Base-by-base conservation (phyloP, 345 rosid species). In the Hevea brasiliensis region DNA sequence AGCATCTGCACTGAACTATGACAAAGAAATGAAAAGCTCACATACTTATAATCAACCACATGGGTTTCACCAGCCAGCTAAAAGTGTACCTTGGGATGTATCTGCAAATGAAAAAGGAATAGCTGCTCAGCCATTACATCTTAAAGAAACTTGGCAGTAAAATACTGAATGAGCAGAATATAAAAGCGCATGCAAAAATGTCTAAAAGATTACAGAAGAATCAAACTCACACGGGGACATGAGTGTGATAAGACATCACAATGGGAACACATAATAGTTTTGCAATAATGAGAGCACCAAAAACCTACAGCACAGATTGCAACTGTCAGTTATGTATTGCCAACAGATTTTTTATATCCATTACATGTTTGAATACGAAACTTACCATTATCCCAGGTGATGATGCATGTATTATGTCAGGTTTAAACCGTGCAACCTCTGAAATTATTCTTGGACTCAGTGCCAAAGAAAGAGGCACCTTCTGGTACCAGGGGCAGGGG, bases 201-300 rank as follows among this genome's bases (percentile, higher is more conserved):
- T 58, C 24, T 58, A 50, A 65, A 44, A 67, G 64, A 73, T 26
- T 3, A 11, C 21, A 29, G 72, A 50, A 71, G 53, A 68, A 57
- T 57, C 26, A 61, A 77, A 85, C 99, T 89, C 83, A 95, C 99
- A 95, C 98, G 50, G 99, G 99, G 66, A 95, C 99, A 70, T 95
- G 99, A 71, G 98, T 95, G 83, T 95, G 99, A 77, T 95, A 92
- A 42, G 99, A 95, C 99, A 95, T 92, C 72, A 95, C 98, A 32
- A 95, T 88, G 54, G 99, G 99, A n/a, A 95, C 98, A 10, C 86
- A 85, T 71, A 95, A 69, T 80, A 95, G 73, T 81, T 95, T 95
- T 47, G 97, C 92, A 74, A 95, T 95, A 40, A 78, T 77, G 10
- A 95, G 92, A 26, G 99, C 99, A 71, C 99, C 98, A 76, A 95